Conservation (phyloP, 2,329 filamentous ascomycete species). For the Cercospora citrullina region DNA sequence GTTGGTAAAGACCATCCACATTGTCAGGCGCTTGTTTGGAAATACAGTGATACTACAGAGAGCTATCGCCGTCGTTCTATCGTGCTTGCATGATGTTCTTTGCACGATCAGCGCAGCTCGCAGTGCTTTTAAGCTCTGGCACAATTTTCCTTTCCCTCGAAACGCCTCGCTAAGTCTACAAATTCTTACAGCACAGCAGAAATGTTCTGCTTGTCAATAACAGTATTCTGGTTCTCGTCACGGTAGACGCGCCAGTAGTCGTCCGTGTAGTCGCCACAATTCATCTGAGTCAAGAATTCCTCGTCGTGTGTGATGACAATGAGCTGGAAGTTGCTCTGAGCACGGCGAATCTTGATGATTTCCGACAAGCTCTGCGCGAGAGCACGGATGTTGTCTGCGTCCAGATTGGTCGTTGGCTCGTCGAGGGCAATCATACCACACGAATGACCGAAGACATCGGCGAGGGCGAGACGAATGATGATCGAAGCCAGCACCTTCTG, state of each 20-base stretch:
- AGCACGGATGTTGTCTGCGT: constrained; percentile 89
- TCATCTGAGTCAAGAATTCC: constrained; percentile 90
- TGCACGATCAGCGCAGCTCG: background rate
- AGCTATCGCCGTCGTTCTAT: background rate
- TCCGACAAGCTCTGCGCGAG: constrained; percentile 80
- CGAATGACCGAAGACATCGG: constrained; percentile 93
- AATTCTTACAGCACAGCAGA: constrained; percentile 21
- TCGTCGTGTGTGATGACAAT: constrained; percentile 99
- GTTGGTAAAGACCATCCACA: no score
- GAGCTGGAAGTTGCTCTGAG: constrained; percentile 93
- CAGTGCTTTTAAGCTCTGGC: background rate
- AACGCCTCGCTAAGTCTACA: constrained; percentile 11
- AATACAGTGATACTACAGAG: background rate
- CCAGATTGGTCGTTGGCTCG: constrained; percentile 95
- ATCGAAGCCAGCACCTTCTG: constrained; percentile 97
- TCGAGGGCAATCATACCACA: constrained; percentile 96
- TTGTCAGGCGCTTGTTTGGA: background rate
- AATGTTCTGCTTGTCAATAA: constrained; percentile 67
- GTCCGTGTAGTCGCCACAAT: constrained; percentile 89
- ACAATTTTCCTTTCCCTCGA: background rate
- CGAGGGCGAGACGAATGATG: constrained; percentile 92
- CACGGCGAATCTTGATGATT: constrained; percentile 80
- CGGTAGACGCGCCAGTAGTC: constrained; percentile 85
- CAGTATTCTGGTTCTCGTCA: constrained; percentile 81
- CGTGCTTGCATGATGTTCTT: background rate